Evolutionary conservation across 768 basidiomycete genomes (phyloP).

Genomic region (Hydnum rufescens): DNA sequence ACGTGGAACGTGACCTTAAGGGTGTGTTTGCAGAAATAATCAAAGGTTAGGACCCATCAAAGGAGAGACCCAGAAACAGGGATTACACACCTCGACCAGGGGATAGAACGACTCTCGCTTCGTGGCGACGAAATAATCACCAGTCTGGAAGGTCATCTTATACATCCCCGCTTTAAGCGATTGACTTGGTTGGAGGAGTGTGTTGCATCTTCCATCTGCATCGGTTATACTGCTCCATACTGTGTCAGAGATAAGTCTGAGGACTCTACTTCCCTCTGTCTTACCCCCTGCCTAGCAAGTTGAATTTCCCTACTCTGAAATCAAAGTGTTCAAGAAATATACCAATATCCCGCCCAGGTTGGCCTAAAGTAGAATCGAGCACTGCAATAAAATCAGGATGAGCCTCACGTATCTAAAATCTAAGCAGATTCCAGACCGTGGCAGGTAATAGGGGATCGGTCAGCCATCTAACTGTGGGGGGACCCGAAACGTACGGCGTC

Average conservation of each 20-base stretch:
- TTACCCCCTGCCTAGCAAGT: slow-evolving; percentile 41
- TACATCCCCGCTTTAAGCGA: slow-evolving; percentile 44
- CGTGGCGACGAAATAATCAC: slow-evolving; percentile 53
- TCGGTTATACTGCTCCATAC: slow-evolving; percentile 40
- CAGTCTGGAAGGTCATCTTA: slow-evolving; percentile 71
- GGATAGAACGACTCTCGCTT: slow-evolving; percentile 67
- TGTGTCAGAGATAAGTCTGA: neutral
- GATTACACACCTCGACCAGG: slow-evolving; percentile 54
- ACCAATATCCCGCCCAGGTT: slow-evolving; percentile 50
- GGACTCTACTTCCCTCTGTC: slow-evolving; percentile 10
- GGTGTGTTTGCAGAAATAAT: too few relatives aligned
- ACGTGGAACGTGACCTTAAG: slow-evolving; percentile 60
- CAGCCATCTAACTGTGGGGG: too few relatives aligned
- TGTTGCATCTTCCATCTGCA: slow-evolving; percentile 60
- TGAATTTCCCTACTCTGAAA: slow-evolving; percentile 27
- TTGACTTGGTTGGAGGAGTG: slow-evolving; percentile 38
- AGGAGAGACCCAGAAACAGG: neutral
- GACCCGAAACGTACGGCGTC: too few relatives aligned
- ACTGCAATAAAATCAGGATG: slow-evolving; percentile 26
- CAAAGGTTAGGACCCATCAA: too few relatives aligned
- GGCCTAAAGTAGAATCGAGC: slow-evolving; percentile 68
- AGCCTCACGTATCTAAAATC: neutral
- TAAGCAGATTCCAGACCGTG: slow-evolving; percentile 37
- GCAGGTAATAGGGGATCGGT: slow-evolving; percentile 81
- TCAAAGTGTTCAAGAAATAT: slow-evolving; percentile 36